Evolutionary conservation across 176 grass and related monocot species (phyloP).

Genomic region (Zizania latifolia): DNA sequence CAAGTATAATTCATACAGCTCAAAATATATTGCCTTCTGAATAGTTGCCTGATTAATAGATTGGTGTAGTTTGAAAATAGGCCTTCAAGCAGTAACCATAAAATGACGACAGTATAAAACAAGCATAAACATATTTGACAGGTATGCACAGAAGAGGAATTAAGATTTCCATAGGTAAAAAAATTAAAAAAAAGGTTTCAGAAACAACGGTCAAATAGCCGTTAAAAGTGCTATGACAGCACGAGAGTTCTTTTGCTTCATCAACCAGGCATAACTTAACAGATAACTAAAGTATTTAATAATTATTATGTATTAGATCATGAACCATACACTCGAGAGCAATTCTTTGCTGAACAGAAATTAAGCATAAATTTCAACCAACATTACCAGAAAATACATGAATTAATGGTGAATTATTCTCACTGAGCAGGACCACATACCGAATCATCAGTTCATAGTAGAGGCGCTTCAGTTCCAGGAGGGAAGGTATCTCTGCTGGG

Average conservation of each 20-base stretch:
- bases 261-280: not conserved
- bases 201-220: not conserved
- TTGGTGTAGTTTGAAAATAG: not conserved
- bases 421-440: constrained; percentile 37
- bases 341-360: not conserved
- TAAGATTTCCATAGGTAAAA: not conserved
- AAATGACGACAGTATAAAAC: not conserved
- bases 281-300: not conserved
- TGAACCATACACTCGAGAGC: not conserved
- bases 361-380: not conserved
- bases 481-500: constrained; percentile 73
- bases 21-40: not conserved
- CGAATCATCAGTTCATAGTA: constrained; percentile 91
- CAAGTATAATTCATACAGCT: not conserved
- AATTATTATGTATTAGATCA: not conserved
- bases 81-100: not conserved
- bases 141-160: not conserved
- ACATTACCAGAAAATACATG: not conserved
- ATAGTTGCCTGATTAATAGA: not conserved
- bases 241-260: not conserved
- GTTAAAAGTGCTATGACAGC: not conserved
- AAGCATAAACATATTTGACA: not conserved
- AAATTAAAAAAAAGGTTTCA: not conserved
- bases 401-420: not conserved
- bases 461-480: constrained; percentile 83